phyloP scores from a whole-genome alignment of 78 protist species.

The Protostelium mycophagum region DNA sequence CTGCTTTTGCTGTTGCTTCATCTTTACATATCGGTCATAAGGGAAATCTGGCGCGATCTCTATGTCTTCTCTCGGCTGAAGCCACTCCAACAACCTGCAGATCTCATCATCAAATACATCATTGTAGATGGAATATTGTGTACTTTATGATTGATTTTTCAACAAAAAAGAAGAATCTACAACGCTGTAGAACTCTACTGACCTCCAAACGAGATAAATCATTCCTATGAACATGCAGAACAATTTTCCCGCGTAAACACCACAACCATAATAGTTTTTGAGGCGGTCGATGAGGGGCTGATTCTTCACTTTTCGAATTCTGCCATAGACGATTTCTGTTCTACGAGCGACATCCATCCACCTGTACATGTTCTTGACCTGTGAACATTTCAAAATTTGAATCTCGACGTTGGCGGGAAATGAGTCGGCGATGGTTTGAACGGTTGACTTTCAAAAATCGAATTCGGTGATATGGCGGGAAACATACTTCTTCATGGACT shows the following conservation, averaged over 20 bases:
- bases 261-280: constrained; percentile 55
- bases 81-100: background rate
- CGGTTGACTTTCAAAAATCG: background rate
- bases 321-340: constrained; percentile 66
- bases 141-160: too few relatives aligned
- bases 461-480: background rate
- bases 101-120: background rate
- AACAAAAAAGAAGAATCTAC: too few relatives aligned
- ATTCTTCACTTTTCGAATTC: constrained; percentile 20
- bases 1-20: too few relatives aligned
- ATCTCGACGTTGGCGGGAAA: constrained; percentile 3
- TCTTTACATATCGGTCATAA: background rate
- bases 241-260: constrained; percentile 62
- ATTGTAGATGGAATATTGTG: background rate
- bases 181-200: too few relatives aligned
- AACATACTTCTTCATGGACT: constrained; percentile 18
- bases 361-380: constrained; percentile 59
- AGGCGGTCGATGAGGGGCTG: constrained; percentile 43
- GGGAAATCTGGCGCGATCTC: background rate
- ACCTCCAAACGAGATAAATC: constrained; percentile 27
- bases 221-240: constrained; percentile 59
- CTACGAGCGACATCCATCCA: constrained; percentile 83
- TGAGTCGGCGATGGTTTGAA: background rate
- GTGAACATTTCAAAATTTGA: background rate
- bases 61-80: background rate